These are phyloP conservation scores for Primulina tabacum DNA, from an alignment of 257 asterid species.

Conservation along the genomic window DNA sequence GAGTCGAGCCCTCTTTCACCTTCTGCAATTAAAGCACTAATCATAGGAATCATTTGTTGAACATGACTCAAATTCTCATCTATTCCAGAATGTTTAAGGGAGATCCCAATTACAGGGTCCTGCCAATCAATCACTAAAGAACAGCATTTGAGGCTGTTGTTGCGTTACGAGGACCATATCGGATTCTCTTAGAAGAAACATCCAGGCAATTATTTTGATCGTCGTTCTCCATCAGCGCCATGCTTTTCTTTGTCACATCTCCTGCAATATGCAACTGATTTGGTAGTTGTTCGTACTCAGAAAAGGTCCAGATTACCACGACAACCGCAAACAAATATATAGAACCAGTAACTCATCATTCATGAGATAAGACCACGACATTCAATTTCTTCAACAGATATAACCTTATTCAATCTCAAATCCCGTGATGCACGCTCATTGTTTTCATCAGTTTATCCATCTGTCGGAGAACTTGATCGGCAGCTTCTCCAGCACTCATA, in stretches of 20 bases:
- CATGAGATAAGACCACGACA: constrained; percentile 16
- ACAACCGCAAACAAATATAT: constrained; percentile 1
- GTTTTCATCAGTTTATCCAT: constrained; percentile 77
- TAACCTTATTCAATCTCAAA: constrained; percentile 68
- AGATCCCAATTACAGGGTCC: constrained; percentile 57
- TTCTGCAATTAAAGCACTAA: constrained; percentile 92
- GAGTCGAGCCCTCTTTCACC: constrained; percentile 92
- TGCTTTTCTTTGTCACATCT: constrained; percentile 70
- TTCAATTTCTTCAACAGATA: constrained; percentile 5
- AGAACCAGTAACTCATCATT: constrained; percentile 4
- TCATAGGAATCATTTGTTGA: constrained; percentile 87
- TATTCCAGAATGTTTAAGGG: constrained; percentile 47
- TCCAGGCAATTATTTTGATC: constrained; percentile 50
- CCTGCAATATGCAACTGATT: constrained; percentile 47
- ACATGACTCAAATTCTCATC: constrained; percentile 63
- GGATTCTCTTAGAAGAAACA: constrained; percentile 50
- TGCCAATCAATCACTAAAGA: constrained; percentile 45
- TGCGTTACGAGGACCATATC: constrained; percentile 46
- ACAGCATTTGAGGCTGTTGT: constrained; percentile 37
- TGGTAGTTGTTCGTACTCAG: constrained; percentile 69
- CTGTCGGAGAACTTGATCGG: constrained; percentile 91
- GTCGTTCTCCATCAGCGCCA: constrained; percentile 50
- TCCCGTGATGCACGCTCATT: constrained; percentile 85
- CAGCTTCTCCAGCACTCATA: constrained; percentile 98
- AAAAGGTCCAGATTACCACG: constrained; percentile 25